Evolutionary conservation across 768 basidiomycete genomes (phyloP), one percentile per base, ranked within the genome.

Genomic region (Leccinellum luteum): DNA sequence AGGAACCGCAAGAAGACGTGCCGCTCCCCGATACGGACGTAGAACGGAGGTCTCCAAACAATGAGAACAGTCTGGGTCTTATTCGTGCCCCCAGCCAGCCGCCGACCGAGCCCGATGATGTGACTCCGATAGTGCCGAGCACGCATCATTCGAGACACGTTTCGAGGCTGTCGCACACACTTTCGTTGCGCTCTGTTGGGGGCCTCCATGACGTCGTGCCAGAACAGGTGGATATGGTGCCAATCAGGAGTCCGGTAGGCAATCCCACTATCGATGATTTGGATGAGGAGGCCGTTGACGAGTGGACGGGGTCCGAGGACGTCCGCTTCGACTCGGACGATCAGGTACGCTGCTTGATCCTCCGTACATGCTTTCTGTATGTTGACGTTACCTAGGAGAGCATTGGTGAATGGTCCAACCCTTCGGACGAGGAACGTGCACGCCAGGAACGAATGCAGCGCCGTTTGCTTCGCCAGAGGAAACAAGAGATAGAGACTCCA

Each of bases 381-480:
- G 19, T 44, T 56, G 30, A 61, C 56, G 44, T 60, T 53, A 55
- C 28, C 56, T 60, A 73, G 62, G 76, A 90, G 86, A 92, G 89
- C 63, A 86, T 91, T 50, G 90, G 90, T 27, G 91, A 94, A 74
- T 94, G 83, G 82, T 94, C 92, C 23, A 94, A 94, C 66, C 92
- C 92, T 17, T 94, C 92, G 25, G 92, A 94, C 66, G 92, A 94
- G 71, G 92, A 94, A 67, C 82, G 87, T 28, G 90, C 87, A 4
- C 83, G 90, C 21, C 85, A 85, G 60, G 73, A 79, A 30, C 84
- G 89, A 30, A 72, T 82, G 47, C 83, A 87, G 44, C 83, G 86
- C 47, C 84, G 88, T 38, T 70, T 83, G 56, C 82, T 82, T 34
- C 82, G 83, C 19, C 66, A 61, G 31, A 74, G 73, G 64, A 70